Evolutionary conservation across 345 rosid species (phyloP), one percentile per base, ranked within the genome.

Genomic region (Bruguiera parviflora): DNA sequence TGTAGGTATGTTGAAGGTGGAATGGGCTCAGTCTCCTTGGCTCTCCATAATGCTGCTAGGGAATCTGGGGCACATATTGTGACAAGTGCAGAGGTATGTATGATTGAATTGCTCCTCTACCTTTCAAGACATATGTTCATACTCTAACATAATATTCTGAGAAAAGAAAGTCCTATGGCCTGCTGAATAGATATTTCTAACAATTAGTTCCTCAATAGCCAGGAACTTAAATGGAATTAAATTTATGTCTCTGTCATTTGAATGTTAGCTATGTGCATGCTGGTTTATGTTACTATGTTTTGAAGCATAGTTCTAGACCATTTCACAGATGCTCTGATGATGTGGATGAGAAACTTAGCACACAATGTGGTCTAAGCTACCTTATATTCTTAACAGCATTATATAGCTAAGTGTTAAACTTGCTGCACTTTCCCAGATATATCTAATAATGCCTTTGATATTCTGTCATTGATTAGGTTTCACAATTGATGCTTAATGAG

Each of bases 1-100:
- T 67, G 64, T 61, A 93, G 97, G 71, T 81, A 87, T 35, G 96
- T 90, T 2, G 89, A 93, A 84, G 98, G 97, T 61, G 97, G 98
- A 63, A 93, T 90, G 97, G 96, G 98, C 22, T 84, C 88, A 11
- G 88, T 90, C 61, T 93, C 97, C 58, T 63, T 75, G 71, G 86
- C 97, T 53, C 87, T 93, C 52, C 74, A 83, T 73, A 86, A 77
- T 71, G 89, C 96, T 78, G 98, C 98, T 70, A 79, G 56, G 65
- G 93, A 89, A 83, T 92, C 93, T 55, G 93, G 96, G n/a, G 96
- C 84, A 28, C 88, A 87, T 71, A 89, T 90, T 59, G 52, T 86
- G 61, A 85, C 95, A 63, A 79, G 71, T 68, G 82, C 87, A 56
- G 89, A 86, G 95, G 98, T 92, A 68, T 47, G 13, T 65, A 24